Percentiles rank a stretch among this genome's conserved stretches.
Conservation (phyloP, 495 filamentous ascomycete genomes). For the Oidiodendron maius region DNA sequence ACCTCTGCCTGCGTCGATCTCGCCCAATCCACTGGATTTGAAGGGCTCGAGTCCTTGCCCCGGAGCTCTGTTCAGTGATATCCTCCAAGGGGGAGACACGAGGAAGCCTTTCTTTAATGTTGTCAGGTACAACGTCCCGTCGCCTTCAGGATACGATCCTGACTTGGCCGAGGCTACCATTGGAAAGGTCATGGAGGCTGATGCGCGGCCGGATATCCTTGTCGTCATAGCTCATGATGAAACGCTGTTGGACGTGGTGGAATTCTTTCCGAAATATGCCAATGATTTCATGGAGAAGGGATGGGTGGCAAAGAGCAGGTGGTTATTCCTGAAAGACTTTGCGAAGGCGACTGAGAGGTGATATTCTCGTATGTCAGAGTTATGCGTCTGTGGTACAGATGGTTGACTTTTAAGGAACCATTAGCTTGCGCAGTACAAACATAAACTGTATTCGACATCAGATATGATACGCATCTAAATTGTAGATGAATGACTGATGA, state of each 20-base stretch:
- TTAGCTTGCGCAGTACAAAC: too few relatives aligned
- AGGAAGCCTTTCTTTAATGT: constrained; percentile 33
- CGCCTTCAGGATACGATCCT: constrained; percentile 19
- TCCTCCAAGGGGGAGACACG: constrained; percentile 22
- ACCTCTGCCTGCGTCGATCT: constrained; percentile 32
- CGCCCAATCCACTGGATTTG: constrained; percentile 25
- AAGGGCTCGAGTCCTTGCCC: constrained; percentile 15
- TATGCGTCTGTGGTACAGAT: too few relatives aligned
- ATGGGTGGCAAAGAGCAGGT: constrained; percentile 36
- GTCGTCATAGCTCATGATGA: constrained; percentile 47
- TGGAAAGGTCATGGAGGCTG: constrained; percentile 35
- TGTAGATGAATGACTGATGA: too few relatives aligned
- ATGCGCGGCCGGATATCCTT: constrained; percentile 41
- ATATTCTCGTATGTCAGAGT: too few relatives aligned
- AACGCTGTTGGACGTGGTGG: constrained; percentile 30
- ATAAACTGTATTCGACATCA: too few relatives aligned
- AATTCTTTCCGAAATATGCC: constrained; percentile 38
- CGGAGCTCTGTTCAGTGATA: constrained; percentile 17
- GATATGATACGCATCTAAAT: too few relatives aligned
- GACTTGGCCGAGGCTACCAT: constrained; percentile 30
- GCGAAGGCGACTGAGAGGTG: constrained; percentile 33
- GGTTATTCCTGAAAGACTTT: constrained; percentile 54
- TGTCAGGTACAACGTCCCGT: constrained; percentile 17
- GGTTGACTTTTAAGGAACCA: too few relatives aligned
- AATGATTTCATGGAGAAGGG: constrained; percentile 33